A percentile compares a stretch with the other conserved stretches of the same genome.
Conservation (phyloP, 768 basidiomycete species). For the Hypholoma fasciculare region DNA sequence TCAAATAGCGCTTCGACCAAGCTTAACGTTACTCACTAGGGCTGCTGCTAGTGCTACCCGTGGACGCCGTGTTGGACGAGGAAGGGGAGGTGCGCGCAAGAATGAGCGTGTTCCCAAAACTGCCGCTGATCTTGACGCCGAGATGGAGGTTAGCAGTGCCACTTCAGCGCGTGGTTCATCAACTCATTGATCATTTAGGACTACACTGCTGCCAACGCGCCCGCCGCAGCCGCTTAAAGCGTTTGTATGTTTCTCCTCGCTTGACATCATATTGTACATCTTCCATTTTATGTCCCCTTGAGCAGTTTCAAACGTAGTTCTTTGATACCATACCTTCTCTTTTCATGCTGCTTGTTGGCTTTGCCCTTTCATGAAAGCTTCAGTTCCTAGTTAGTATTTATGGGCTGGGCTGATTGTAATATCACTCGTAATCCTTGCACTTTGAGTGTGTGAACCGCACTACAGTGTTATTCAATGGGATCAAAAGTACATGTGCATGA, state of each 20-base stretch:
- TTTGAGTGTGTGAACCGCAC: background rate
- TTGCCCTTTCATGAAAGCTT: background rate
- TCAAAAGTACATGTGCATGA: background rate
- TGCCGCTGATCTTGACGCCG: slow-evolving; percentile 91
- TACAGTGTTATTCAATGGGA: background rate
- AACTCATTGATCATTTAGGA: slow-evolving; percentile 43
- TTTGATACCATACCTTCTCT: slow-evolving; percentile 17
- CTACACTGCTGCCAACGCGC: slow-evolving; percentile 62
- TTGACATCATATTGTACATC: slow-evolving; percentile 13
- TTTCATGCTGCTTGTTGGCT: slow-evolving; percentile 8
- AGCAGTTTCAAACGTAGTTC: slow-evolving; percentile 9
- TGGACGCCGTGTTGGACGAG: slow-evolving; percentile 48
- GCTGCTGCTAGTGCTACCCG: slow-evolving; percentile 31
- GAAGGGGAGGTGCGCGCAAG: slow-evolving; percentile 44
- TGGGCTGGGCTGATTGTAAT: slow-evolving; percentile 14
- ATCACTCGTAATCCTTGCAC: slow-evolving; percentile 13
- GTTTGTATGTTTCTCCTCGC: slow-evolving; percentile 7
- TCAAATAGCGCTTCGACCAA: slow-evolving; percentile 1
- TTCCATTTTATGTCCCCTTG: slow-evolving; percentile 7
- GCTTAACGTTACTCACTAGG: slow-evolving; percentile 19
- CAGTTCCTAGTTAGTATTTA: slow-evolving; percentile 2
- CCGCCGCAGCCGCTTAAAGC: slow-evolving; percentile 39
- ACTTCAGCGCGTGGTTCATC: background rate
- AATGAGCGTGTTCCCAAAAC: slow-evolving; percentile 72
- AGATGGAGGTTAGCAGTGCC: slow-evolving; percentile 80